Base-by-base conservation (phyloP, 1,284 basidiomycete species). In the Porphyrellus sp. region DNA sequence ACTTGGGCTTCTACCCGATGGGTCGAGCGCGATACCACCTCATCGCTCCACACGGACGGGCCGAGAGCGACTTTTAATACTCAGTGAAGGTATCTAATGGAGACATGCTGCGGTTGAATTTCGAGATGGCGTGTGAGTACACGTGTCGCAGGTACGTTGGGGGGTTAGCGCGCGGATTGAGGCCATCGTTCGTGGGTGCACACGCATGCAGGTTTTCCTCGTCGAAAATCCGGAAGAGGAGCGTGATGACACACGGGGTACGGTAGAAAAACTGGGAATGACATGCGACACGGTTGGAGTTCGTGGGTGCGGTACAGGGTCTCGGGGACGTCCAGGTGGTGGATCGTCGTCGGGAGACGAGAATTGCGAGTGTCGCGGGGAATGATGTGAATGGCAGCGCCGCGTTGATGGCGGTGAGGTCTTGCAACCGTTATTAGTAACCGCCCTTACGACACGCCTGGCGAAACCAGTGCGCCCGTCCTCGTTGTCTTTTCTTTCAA, bases 41-140 rank as follows among this genome's bases (percentile, higher is more conserved):
- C 47, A 40, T 48, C 39, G 49, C 52, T 55, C 62, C 64, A 61
- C 57, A 46, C n/a, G 27, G 27, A 48, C 30, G 62, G 52, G 47
- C 44, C 59, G 46, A 50, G 60, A 35, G 40, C 33, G 56, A 57
- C 34, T 41, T n/a, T 40, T 44, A 38, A 45, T 53, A 39, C 49
- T 42, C 37, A 23, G 42, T 51, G 41, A 48, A 28, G 27, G 39
- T 20, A 46, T 63, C 49, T 42, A 54, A 54, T 53, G 56, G 59
- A 62, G 59, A 57, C 50, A 48, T 52, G 62, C 62, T 64, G 63
- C 62, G 62, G 55, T 60, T 58, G 60, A 68, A 61, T 57, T 55
- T 56, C 27, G 51, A 59, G 57, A 59, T 56, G 57, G 61, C 65
- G 69, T 67, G 65, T 63, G 69, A 67, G 63, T 44, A 68, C 65